Base-by-base conservation (phyloP, 345 rosid genomes). In the Moringa oleifera region DNA sequence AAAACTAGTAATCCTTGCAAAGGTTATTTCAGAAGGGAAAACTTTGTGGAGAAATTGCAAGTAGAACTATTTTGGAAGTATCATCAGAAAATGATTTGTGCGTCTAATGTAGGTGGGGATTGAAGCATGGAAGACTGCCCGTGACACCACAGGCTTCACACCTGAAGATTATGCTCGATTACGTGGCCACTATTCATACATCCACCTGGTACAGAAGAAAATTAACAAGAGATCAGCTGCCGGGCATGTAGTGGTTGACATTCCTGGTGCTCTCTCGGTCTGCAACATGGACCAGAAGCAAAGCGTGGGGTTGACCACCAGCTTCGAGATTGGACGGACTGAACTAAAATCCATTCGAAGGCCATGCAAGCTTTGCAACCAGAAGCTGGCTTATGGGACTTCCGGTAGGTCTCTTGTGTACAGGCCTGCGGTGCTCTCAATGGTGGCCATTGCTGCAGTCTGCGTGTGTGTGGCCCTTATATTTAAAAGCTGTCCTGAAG, bases 81-180 rank as follows among this genome's bases (percentile, higher is more conserved):
- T 41, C 47, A 5, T 15, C 13, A 41, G 2, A 18, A 51, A 18
- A 51, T 33, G 37, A 18, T 55, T 21, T 56, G 37, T 0, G 41
- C 20, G 59, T 52, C 11, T 33, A 1, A 63, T 25, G 68, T 73
- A 95, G 97, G 93, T 95, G 65, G 99, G 99, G 22, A 72, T 89
- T 63, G 79, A 80, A 79, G 97, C 95, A 23, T 95, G 99, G 99
- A 91, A 82, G 71, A 81, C 70, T 55, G 89, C 91, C 64, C 80
- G 74, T 12, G 99, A 95, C 72, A 84, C 79, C 80, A 79, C 97
- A 13, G 97, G 99, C 55, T 91, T 80, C 62, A 87, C 97, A 15
- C 99, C 99, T 18, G 97, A 91, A 78, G 99, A 83, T 73, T 91
- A 91, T 51, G 99, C 97, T 10, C 93, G 99, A 22, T 68, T 95